These are phyloP conservation scores for Theileria parva DNA, from an alignment of 169 alveolate species.

Conservation along the genomic window DNA sequence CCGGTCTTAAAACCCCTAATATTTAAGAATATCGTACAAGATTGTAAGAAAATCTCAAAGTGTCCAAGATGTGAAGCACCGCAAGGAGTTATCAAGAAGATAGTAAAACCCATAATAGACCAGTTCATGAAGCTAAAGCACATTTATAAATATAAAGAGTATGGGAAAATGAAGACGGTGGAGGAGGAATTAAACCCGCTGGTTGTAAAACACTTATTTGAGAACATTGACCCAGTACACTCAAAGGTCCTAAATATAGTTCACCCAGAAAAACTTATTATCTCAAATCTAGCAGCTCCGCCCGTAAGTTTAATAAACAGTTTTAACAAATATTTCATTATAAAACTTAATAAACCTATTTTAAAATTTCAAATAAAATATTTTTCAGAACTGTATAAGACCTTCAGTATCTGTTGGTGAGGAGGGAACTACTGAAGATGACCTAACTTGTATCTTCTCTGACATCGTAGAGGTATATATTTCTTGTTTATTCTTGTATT, in stretches of 20 bases:
- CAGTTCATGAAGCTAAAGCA: conserved; percentile 87
- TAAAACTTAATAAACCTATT: neutral
- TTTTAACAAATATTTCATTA: neutral
- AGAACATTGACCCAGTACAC: conserved; percentile 89
- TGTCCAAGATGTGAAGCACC: conserved; percentile 84
- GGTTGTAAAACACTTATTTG: conserved; percentile 84
- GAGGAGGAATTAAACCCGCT: conserved; percentile 91
- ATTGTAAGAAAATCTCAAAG: conserved; percentile 77
- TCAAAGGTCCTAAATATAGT: conserved; percentile 87
- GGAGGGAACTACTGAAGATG: conserved; percentile 92
- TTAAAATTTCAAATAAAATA: neutral
- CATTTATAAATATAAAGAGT: conserved; percentile 72
- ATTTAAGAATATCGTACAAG: conserved; percentile 80
- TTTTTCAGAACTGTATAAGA: conserved; percentile 84
- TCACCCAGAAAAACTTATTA: conserved; percentile 89
- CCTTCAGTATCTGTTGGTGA: conserved; percentile 93
- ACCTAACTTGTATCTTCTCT: conserved; percentile 89
- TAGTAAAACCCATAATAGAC: conserved; percentile 82
- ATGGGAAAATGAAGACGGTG: conserved; percentile 71
- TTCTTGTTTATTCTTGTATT: neutral
- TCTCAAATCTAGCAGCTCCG: conserved; percentile 92
- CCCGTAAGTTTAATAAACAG: conserved; percentile 78
- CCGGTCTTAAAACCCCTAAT: conserved; percentile 75
- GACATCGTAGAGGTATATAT: conserved; percentile 81
- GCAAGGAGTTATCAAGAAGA: conserved; percentile 82